Percentiles rank a stretch among this genome's conserved stretches.
Conservation (phyloP, 2,329 filamentous ascomycete genomes). For the Lasiodiplodia sp. region DNA sequence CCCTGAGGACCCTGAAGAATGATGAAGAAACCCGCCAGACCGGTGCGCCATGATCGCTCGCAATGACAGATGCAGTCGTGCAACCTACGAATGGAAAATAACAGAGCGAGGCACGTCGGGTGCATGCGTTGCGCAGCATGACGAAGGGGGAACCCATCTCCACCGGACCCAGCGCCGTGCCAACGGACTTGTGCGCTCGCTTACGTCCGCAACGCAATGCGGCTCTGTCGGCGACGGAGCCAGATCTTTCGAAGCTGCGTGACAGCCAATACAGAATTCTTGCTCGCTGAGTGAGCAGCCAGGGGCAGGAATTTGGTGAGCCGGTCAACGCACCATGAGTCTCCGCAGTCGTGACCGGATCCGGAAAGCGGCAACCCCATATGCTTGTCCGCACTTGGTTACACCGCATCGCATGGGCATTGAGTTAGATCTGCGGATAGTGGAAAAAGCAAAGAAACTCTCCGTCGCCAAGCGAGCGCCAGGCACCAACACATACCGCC, state of each 20-base stretch:
- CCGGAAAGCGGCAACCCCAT: neutral
- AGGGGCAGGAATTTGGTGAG: neutral
- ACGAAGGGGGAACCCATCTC: neutral
- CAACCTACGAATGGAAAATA: neutral
- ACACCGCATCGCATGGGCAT: slow-evolving; percentile 18
- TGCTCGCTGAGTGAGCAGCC: neutral
- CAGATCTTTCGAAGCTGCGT: neutral
- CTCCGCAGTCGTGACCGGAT: neutral
- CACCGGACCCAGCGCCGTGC: slow-evolving; percentile 23
- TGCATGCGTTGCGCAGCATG: neutral
- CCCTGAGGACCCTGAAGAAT: slow-evolving; percentile 17
- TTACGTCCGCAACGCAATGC: slow-evolving; percentile 10
- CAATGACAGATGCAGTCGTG: neutral
- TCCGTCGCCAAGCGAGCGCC: neutral
- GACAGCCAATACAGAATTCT: neutral
- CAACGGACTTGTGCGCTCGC: slow-evolving; percentile 19
- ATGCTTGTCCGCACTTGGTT: slow-evolving; percentile 3
- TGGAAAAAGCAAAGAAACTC: neutral
- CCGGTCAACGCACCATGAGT: neutral
- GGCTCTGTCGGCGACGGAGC: slow-evolving; percentile 1
- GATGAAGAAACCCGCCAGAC: slow-evolving; percentile 1
- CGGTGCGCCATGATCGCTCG: slow-evolving; percentile 6
- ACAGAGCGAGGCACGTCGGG: neutral
- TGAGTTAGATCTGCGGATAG: slow-evolving; percentile 1
- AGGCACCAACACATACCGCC: neutral